Base-by-base conservation (phyloP, 1,139 yeast genomes). In the Geotrichum citri-aurantii region DNA sequence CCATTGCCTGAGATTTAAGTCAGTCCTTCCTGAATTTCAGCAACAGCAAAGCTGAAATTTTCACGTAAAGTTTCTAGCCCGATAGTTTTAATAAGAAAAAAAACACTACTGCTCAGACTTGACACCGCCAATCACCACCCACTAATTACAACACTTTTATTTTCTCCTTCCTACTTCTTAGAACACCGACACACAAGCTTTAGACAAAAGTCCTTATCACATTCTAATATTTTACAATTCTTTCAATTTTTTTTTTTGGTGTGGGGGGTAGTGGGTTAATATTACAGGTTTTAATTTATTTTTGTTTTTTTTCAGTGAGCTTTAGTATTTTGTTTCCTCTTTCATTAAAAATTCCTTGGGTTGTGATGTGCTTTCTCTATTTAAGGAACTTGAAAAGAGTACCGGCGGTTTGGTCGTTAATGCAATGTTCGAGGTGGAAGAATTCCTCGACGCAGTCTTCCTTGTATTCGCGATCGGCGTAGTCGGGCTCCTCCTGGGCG, bases 391-490 rank as follows among this genome's bases (percentile, higher is more conserved):
- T 51, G 80, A 93, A 91, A 73, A 92, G 81, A 75, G 85, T 86
- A 76, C 96, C 96, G 63, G 97, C 93, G 71, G 89, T 91, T 79
- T 96, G 86, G 73, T 88, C 93, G 76, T 89, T 90, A 71, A 92
- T 72, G 80, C 96, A 90, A 77, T 93, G 98, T 75, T 89, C 89
- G 74, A 91, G 81, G 78, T 93, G 98, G 92, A 92, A 92, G 78
- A 87, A 93, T 78, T 93, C 99, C 77, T 93, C 98, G 65, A 92
- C 86, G 80, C 99, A 93, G 77, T 92, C 96, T 63, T 92, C 98
- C 78, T 92, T 91, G 81, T 89, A 81, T n/a, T 80, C 85, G 71
- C 81, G 81, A 60, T 86, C 84, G 44, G 78, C 96, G 73, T 92
- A 91, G 65, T 79, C 95, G 66, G 83, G 86, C 70, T 89, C 92